Percentiles rank a stretch among this genome's conserved stretches.
phyloP scores from a whole-genome alignment of 2,329 filamentous ascomycete genomes.

The Neoarthrinium moseri region DNA sequence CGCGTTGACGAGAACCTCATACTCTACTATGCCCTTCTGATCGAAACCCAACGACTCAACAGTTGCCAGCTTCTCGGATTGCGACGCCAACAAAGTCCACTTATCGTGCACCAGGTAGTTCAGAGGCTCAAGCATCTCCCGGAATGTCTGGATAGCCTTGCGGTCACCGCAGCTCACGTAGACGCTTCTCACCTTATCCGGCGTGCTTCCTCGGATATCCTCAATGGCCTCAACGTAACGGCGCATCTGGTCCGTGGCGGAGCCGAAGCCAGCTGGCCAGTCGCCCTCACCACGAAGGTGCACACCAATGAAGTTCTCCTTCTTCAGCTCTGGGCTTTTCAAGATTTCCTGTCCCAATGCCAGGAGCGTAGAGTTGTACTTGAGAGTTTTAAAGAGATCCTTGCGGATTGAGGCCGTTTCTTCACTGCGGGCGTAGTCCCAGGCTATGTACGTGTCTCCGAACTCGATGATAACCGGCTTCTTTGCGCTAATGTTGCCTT shows the following conservation, averaged over 20 bases:
- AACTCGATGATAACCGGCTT: conserved; percentile 4
- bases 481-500: neutral
- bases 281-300: neutral
- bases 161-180: conserved; percentile 10
- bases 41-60: conserved; percentile 7
- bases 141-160: conserved; percentile 4
- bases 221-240: neutral
- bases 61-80: neutral
- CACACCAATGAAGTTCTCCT: neutral
- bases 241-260: neutral
- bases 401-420: conserved; percentile 8
- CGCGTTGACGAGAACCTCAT: conserved; percentile 1
- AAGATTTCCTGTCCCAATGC: conserved; percentile 3
- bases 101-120: conserved; percentile 10
- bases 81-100: conserved; percentile 6
- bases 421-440: conserved; percentile 3
- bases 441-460: conserved; percentile 8
- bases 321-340: neutral
- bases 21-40: conserved; percentile 12
- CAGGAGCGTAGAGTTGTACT: conserved; percentile 3
- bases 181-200: neutral
- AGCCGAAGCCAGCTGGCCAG: neutral
- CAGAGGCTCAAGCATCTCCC: conserved; percentile 10
- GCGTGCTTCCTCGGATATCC: neutral
- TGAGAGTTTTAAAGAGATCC: conserved; percentile 5